phyloP scores from a whole-genome alignment of 2,329 filamentous ascomycete genomes.

The Cercospora beticola region DNA sequence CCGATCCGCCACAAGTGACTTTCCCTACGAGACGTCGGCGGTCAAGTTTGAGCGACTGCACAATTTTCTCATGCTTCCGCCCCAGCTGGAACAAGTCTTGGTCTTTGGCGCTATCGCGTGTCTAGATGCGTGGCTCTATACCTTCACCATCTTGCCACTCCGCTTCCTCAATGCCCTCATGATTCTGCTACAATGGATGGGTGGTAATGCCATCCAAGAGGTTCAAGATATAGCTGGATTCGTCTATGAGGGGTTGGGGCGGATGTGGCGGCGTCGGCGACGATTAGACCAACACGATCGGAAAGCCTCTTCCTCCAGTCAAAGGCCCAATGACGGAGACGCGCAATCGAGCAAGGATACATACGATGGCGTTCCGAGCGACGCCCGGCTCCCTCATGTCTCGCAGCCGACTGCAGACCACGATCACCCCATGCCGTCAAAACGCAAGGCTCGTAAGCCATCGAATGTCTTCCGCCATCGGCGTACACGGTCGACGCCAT shows the following conservation, averaged over 20 bases:
- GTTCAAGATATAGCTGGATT: constrained; percentile 69
- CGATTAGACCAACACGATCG: not conserved
- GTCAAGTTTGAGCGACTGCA: constrained; percentile 88
- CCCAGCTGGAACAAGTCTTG: constrained; percentile 78
- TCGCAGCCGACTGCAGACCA: not conserved
- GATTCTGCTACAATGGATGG: constrained; percentile 78
- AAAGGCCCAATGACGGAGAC: not conserved
- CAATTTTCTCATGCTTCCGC: constrained; percentile 82
- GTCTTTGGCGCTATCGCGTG: constrained; percentile 88
- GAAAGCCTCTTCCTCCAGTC: not conserved
- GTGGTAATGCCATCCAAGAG: constrained; percentile 69
- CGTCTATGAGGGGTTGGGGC: constrained; percentile 74
- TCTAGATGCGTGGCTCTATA: constrained; percentile 93
- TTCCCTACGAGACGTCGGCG: constrained; percentile 86
- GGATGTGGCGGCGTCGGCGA: constrained; percentile 64
- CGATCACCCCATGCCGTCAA: constrained; percentile 11
- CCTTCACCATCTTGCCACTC: constrained; percentile 90
- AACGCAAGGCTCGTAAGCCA: constrained; percentile 26
- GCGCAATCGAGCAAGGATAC: not conserved
- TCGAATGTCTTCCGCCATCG: constrained; percentile 57
- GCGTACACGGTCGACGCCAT: constrained; percentile 80
- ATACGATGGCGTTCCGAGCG: not conserved
- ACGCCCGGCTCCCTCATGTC: not conserved
- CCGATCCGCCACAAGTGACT: constrained; percentile 56
- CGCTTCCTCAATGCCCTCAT: constrained; percentile 79